These are phyloP conservation scores for Spencermartinsiella europaea DNA, from an alignment of 805 yeast species.

Conservation along the genomic window DNA sequence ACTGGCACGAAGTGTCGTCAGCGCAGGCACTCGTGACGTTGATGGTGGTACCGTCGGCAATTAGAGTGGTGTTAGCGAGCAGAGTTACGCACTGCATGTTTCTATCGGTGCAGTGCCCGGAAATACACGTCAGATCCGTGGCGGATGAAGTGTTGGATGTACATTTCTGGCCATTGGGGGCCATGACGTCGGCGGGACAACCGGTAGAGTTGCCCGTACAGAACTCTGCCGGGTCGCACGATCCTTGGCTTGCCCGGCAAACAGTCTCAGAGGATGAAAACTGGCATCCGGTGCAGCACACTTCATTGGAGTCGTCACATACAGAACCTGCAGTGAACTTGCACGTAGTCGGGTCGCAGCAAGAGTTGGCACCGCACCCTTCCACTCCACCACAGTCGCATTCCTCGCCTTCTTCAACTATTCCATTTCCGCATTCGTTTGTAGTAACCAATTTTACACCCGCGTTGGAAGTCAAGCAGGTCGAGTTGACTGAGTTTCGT, in stretches of 20 bases:
- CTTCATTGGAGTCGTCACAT: conserved; percentile 32
- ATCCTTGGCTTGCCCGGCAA: conserved; percentile 30
- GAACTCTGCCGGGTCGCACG: conserved; percentile 32
- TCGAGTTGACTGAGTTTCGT: conserved; percentile 25
- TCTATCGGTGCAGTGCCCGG: conserved; percentile 35
- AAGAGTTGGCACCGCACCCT: conserved; percentile 29
- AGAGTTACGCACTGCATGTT: conserved; percentile 32
- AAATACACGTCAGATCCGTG: conserved; percentile 24
- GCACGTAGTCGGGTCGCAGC: conserved; percentile 34
- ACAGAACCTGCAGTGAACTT: conserved; percentile 25
- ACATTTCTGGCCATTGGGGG: conserved; percentile 29
- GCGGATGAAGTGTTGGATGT: conserved; percentile 8
- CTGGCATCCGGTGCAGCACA: conserved; percentile 31
- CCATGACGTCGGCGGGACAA: conserved; percentile 28
- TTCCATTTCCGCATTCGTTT: conserved; percentile 35
- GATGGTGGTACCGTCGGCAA: conserved; percentile 19
- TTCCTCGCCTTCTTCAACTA: conserved; percentile 37
- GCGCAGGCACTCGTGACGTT: conserved; percentile 29
- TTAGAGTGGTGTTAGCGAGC: conserved; percentile 22
- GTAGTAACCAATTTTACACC: conserved; percentile 27
- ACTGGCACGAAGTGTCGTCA: conserved; percentile 25
- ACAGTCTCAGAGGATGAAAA: conserved; percentile 26
- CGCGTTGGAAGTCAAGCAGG: conserved; percentile 29
- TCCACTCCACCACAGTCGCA: conserved; percentile 36
- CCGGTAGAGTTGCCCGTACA: conserved; percentile 32